Percentiles rank a stretch among this genome's conserved stretches.
These are phyloP conservation scores for Penicillium sclerotiorum DNA, from an alignment of 2,329 filamentous ascomycete species.

Conservation along the genomic window DNA sequence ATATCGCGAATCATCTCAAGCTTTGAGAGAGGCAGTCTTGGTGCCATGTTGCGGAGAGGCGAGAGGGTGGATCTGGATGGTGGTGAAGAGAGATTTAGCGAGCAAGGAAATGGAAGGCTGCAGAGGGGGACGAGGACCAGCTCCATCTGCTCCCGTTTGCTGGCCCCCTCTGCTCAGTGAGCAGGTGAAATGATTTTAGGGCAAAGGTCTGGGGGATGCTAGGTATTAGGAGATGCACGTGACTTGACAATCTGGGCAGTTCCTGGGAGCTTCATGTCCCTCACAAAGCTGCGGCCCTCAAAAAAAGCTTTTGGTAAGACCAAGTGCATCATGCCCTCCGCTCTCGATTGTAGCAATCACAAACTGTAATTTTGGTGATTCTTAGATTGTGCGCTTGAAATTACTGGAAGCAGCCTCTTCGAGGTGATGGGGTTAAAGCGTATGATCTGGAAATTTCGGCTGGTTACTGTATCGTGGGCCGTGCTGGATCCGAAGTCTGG, in stretches of 20 bases:
- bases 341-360: neutral
- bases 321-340: neutral
- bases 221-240: constrained; percentile 10
- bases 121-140: neutral
- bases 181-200: constrained; percentile 5
- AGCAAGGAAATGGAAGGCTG: neutral
- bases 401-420: neutral
- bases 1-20: constrained; percentile 20
- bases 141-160: constrained; percentile 8
- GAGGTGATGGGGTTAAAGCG: neutral
- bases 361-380: neutral
- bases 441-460: too few species aligned
- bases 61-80: neutral
- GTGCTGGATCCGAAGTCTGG: too few species aligned
- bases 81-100: neutral
- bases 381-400: neutral
- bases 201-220: constrained; percentile 6
- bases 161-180: constrained; percentile 8
- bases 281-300: constrained; percentile 1
- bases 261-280: constrained; percentile 1
- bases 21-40: constrained; percentile 12
- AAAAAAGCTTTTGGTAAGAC: neutral
- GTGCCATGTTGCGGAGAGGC: constrained; percentile 13
- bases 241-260: neutral
- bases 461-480: too few species aligned